These are phyloP conservation scores for Fistulifera solaris DNA, from an alignment of 108 stramenopile genomes.

Conservation along the genomic window DNA sequence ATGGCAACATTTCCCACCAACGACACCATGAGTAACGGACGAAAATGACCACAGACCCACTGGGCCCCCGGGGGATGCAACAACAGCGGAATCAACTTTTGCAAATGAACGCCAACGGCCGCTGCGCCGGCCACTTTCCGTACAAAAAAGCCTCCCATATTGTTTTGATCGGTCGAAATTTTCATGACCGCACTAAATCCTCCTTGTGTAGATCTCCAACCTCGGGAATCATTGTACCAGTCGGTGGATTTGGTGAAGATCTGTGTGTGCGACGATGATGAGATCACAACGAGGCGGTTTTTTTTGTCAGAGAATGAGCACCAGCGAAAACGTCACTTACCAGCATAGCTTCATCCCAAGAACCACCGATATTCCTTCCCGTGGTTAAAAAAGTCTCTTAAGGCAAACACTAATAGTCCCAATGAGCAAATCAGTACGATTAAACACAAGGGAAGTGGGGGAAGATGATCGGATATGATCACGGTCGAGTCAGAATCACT, in stretches of 20 bases:
- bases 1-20: conserved; percentile 50
- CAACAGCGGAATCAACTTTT: conserved; percentile 66
- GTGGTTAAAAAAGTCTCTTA: conserved; percentile 74
- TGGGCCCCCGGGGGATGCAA: conserved; percentile 66
- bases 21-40: conserved; percentile 39
- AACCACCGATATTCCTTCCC: conserved; percentile 56
- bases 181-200: conserved; percentile 63
- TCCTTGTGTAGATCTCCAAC: conserved; percentile 81
- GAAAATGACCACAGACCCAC: conserved; percentile 71
- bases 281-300: conserved; percentile 4
- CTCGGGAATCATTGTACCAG: conserved; percentile 62
- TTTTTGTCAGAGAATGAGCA: background rate
- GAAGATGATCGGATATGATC: conserved; percentile 40
- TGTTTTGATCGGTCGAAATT: conserved; percentile 75
- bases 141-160: conserved; percentile 83
- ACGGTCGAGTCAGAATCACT: background rate
- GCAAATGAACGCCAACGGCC: conserved; percentile 52
- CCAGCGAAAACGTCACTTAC: conserved; percentile 25
- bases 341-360: conserved; percentile 39
- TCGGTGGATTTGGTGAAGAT: conserved; percentile 67
- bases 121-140: conserved; percentile 77
- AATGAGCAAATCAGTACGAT: conserved; percentile 71
- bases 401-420: conserved; percentile 54
- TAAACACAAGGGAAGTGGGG: conserved; percentile 53
- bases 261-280: conserved; percentile 11